These are phyloP conservation scores for Theileria annulata DNA, from an alignment of 169 alveolate genomes.

Conservation along the genomic window DNA sequence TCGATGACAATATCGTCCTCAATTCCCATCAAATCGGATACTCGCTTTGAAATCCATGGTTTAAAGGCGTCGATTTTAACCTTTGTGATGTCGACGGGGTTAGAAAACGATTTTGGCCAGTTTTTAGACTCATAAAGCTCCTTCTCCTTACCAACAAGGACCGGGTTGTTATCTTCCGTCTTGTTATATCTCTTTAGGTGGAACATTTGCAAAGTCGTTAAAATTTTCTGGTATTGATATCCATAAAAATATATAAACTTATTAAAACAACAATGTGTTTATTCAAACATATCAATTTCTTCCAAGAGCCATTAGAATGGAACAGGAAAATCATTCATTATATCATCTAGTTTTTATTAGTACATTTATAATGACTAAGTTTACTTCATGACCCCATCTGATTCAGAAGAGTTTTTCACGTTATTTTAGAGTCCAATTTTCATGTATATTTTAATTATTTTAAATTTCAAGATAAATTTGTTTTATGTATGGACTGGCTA, in stretches of 20 bases:
- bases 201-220: not conserved
- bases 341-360: not conserved
- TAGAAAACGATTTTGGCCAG: slow-evolving; percentile 74
- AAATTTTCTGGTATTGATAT: not conserved
- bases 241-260: not conserved
- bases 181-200: slow-evolving; percentile 1
- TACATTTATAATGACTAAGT: not conserved
- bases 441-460: not conserved
- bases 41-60: slow-evolving; percentile 72
- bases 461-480: not conserved
- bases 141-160: slow-evolving; percentile 75
- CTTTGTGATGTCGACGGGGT: slow-evolving; percentile 69
- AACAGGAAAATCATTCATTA: not conserved
- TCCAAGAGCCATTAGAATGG: not conserved
- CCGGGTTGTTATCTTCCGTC: slow-evolving; percentile 72
- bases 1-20: slow-evolving; percentile 77
- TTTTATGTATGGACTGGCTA: not conserved
- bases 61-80: slow-evolving; percentile 71
- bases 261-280: not conserved
- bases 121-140: slow-evolving; percentile 71
- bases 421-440: not conserved
- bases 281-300: not conserved
- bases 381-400: not conserved
- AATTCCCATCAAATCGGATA: slow-evolving; percentile 78
- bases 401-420: not conserved